Evolutionary conservation across 306 rosid genomes (phyloP), one percentile per base, ranked within the genome.

Genomic region (Quercus wislizeni): DNA sequence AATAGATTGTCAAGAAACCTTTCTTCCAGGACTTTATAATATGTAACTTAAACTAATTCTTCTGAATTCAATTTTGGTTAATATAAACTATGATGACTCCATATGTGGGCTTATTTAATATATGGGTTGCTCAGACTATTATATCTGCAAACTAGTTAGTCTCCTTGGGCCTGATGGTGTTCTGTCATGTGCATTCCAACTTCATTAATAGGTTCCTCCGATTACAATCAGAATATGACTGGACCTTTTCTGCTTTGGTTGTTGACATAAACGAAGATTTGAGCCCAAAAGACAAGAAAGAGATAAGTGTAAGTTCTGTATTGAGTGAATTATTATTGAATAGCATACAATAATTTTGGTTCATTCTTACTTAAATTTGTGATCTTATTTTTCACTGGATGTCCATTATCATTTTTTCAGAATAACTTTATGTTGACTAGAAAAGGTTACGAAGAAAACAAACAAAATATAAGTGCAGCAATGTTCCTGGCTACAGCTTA

Each of bases 401-500:
- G 18, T 35, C 30, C 28, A 59, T 69, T 15, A 28, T 74, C 46
- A 9, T 67, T 57, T 82, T 88, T 87, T 74, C 83, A 95, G 99
- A 96, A 89, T 14, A 86, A 87, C 83, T 95, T 95, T 70, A 69
- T 78, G 76, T 77, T 82, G 71, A 84, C 85, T 81, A 86, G 94
- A 86, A 95, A 92, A 88, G 83, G 71, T 31, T 86, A 81, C n/a
- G 87, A 80, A 81, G 89, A 83, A 70, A 87, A 86, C 75, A 86
- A 75, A 7, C 89, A 83, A 69, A 80, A 71, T 82, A 71, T 68
- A 41, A 86, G 84, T 30, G 85, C 93, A 33, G 89, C 84, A 30
- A 90, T 95, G 94, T 95, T 92, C 87, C 76, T 95, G 77, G 97
- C 94, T 63, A 90, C 98, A 64, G 82, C 86, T 82, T 95, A 95